Percentiles rank a stretch among this genome's conserved stretches.
These are phyloP conservation scores for Lomentospora prolificans DNA, from an alignment of 2,329 filamentous ascomycete genomes.

Conservation along the genomic window DNA sequence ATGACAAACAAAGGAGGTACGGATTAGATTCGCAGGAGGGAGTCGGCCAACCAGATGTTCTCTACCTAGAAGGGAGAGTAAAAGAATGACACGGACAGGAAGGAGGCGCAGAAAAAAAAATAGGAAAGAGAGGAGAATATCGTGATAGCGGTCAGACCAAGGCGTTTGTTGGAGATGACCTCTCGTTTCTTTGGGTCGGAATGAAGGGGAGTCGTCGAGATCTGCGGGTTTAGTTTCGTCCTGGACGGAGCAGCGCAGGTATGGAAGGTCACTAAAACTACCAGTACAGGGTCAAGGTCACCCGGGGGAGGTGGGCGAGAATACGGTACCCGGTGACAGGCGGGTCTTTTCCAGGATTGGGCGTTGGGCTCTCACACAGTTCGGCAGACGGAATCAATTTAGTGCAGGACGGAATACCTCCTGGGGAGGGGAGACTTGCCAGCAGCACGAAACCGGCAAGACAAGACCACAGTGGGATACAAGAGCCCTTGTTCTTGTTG, in stretches of 20 bases:
- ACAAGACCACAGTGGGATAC: too few relatives aligned
- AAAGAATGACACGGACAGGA: not conserved
- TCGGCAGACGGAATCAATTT: not conserved
- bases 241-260: not conserved
- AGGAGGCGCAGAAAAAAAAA: not conserved
- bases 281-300: not conserved
- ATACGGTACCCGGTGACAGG: not conserved
- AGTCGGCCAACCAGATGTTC: not conserved
- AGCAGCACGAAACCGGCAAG: too few relatives aligned
- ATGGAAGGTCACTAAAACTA: not conserved
- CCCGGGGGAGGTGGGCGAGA: not conserved
- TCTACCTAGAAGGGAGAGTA: not conserved
- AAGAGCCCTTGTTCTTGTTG: too few relatives aligned
- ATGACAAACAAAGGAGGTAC: not conserved
- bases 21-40: not conserved
- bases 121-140: not conserved
- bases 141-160: not conserved
- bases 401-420: not conserved
- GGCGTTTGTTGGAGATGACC: not conserved
- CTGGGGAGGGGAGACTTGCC: too few relatives aligned
- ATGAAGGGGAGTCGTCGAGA: slow-evolving; percentile 5
- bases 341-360: slow-evolving; percentile 2
- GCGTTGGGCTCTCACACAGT: not conserved
- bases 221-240: slow-evolving; percentile 4
- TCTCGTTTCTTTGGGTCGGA: not conserved